phyloP scores from a whole-genome alignment of 176 grass and related monocot genomes.

The Zea luxurians region DNA sequence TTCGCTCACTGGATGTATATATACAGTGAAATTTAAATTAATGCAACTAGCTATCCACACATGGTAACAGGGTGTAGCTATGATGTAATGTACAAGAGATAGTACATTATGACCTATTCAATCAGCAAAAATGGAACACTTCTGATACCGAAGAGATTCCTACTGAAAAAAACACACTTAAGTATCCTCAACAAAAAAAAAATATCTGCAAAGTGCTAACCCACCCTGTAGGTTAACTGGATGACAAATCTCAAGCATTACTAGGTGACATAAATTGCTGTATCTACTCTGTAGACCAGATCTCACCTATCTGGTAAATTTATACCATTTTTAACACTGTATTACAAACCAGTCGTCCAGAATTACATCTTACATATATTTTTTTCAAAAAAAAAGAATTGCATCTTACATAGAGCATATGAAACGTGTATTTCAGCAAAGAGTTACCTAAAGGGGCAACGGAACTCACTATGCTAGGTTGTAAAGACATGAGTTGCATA shows the following conservation, averaged over 20 bases:
- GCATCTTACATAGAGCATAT: slow-evolving; percentile 5
- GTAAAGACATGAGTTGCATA: slow-evolving; percentile 22
- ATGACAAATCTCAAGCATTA: slow-evolving; percentile 27
- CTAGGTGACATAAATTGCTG: slow-evolving; percentile 9
- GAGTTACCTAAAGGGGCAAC: not conserved
- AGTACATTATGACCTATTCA: not conserved
- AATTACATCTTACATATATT: not conserved
- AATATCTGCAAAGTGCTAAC: not conserved
- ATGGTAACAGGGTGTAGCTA: not conserved
- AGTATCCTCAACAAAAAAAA: not conserved
- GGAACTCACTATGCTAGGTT: not conserved
- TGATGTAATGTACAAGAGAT: not conserved
- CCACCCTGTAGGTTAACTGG: not conserved
- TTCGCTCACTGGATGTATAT: slow-evolving; percentile 14
- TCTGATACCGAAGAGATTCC: not conserved
- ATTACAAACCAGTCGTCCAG: slow-evolving; percentile 2
- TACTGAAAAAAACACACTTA: slow-evolving; percentile 4
- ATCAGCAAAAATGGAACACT: not conserved
- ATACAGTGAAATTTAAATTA: slow-evolving; percentile 19
- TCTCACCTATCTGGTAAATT: not conserved
- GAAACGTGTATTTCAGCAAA: not conserved
- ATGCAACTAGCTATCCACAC: slow-evolving; percentile 15
- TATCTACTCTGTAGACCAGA: not conserved
- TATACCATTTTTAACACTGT: slow-evolving; percentile 4
- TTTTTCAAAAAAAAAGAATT: too few relatives aligned